Conservation (phyloP, 2,329 filamentous ascomycete genomes). For the Xylariales sp. region DNA sequence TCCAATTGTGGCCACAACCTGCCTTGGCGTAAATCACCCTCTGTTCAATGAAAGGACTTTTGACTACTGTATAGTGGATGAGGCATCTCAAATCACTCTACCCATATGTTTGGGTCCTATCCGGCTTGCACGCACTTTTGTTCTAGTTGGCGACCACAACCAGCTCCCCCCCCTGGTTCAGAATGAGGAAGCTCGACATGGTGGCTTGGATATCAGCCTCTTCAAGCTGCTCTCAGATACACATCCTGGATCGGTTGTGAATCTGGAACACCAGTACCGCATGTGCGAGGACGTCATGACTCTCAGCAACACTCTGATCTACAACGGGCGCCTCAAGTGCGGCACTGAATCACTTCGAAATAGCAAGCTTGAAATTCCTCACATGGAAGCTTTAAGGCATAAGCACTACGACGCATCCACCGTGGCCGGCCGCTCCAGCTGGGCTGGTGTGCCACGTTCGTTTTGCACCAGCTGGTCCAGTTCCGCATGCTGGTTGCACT, state of each 20-base stretch:
- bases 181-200: slow-evolving; percentile 80
- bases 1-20: slow-evolving; percentile 90
- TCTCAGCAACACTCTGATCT: slow-evolving; percentile 89
- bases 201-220: slow-evolving; percentile 85
- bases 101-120: slow-evolving; percentile 94
- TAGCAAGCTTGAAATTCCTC: slow-evolving; percentile 63
- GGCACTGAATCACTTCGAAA: slow-evolving; percentile 73
- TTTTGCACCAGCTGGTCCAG: slow-evolving; percentile 51
- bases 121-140: slow-evolving; percentile 85
- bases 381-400: slow-evolving; percentile 54
- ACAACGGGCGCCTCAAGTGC: slow-evolving; percentile 84
- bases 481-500: slow-evolving; percentile 68
- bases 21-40: slow-evolving; percentile 83
- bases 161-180: slow-evolving; percentile 92
- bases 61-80: slow-evolving; percentile 97
- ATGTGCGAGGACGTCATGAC: slow-evolving; percentile 98
- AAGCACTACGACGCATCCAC: slow-evolving; percentile 54
- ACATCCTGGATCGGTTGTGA: slow-evolving; percentile 84
- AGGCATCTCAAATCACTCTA: slow-evolving; percentile 94
- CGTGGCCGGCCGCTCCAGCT: slow-evolving; percentile 33
- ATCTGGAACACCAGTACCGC: slow-evolving; percentile 91
- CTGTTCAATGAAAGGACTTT: slow-evolving; percentile 87
- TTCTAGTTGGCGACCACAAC: slow-evolving; percentile 94
- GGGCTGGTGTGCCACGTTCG: too few species aligned
- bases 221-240: slow-evolving; percentile 91